These are phyloP conservation scores for Talaromyces sp. DNA, from an alignment of 2,329 filamentous ascomycete species.

Conservation along the genomic window DNA sequence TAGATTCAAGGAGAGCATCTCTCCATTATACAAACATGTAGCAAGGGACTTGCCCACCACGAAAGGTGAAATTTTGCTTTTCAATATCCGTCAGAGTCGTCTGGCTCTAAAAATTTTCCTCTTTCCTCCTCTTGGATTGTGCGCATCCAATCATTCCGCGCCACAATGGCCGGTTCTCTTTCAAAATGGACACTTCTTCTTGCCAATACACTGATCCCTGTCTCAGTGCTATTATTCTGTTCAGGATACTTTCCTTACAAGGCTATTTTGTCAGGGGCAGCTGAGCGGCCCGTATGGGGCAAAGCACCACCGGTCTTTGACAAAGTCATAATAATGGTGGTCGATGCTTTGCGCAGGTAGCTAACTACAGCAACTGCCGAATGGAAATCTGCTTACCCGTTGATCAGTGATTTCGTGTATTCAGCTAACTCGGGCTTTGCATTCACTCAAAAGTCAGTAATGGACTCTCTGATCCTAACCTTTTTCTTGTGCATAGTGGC, in stretches of 20 bases:
- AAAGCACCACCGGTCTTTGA: conserved; percentile 72
- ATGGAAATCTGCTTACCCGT: background rate
- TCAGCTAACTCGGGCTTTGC: conserved; percentile 72
- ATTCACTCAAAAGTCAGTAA: conserved; percentile 74
- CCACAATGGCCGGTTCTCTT: conserved; percentile 12
- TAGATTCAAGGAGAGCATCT: background rate
- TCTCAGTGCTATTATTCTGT: conserved; percentile 73
- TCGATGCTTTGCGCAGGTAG: conserved; percentile 88
- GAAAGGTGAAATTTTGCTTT: background rate
- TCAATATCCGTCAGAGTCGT: background rate
- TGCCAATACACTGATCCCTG: conserved; percentile 73
- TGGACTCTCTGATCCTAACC: background rate
- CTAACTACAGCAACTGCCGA: background rate
- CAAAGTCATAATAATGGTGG: conserved; percentile 92
- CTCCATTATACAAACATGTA: background rate
- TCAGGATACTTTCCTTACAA: conserved; percentile 98
- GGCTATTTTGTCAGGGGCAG: conserved; percentile 81
- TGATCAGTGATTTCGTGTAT: conserved; percentile 83
- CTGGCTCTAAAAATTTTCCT: too few species aligned
- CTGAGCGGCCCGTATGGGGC: conserved; percentile 56
- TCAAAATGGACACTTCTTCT: conserved; percentile 49
- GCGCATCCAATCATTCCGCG: background rate
- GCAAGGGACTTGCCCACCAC: background rate
- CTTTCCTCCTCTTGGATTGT: background rate
- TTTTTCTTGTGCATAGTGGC: background rate